Percentiles rank a stretch among this genome's conserved stretches.
Conservation (phyloP, 352 stramenopile genomes). For the Pythium chondricola region DNA sequence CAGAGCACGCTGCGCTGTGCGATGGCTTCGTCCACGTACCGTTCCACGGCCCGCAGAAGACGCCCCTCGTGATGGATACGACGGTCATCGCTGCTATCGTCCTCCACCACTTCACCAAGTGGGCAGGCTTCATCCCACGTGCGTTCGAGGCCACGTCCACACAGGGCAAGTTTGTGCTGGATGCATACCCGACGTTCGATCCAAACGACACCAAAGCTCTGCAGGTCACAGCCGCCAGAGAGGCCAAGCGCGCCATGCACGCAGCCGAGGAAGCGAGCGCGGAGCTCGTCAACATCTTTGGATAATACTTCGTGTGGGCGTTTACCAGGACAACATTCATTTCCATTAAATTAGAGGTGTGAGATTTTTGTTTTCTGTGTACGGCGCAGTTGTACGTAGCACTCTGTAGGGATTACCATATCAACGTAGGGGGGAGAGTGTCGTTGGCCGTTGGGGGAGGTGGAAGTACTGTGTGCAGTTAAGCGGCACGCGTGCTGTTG, state of each 20-base stretch:
- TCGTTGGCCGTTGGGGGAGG: background rate
- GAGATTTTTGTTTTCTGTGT: too few relatives aligned
- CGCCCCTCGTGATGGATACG: constrained; percentile 37
- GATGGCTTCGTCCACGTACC: constrained; percentile 59
- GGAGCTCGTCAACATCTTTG: constrained; percentile 29
- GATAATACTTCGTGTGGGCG: background rate
- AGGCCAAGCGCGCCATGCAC: constrained; percentile 35
- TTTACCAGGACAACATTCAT: background rate
- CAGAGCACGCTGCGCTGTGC: constrained; percentile 57
- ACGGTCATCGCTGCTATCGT: constrained; percentile 61
- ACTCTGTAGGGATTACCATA: background rate
- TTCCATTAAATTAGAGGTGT: constrained; percentile 9
- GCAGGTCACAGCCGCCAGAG: constrained; percentile 32
- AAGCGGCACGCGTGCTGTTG: too few relatives aligned
- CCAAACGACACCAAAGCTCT: constrained; percentile 7
- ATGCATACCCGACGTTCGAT: constrained; percentile 48
- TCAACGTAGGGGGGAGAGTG: background rate
- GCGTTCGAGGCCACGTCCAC: constrained; percentile 55
- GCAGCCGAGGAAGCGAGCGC: constrained; percentile 32
- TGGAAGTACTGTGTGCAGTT: too few relatives aligned
- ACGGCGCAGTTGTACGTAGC: too few relatives aligned
- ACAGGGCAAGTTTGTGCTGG: constrained; percentile 74
- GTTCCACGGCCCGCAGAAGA: constrained; percentile 38
- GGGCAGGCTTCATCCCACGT: constrained; percentile 49
- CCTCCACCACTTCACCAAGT: constrained; percentile 62